Conservation (phyloP, 1,284 basidiomycete genomes). For the Gomphus sp. region DNA sequence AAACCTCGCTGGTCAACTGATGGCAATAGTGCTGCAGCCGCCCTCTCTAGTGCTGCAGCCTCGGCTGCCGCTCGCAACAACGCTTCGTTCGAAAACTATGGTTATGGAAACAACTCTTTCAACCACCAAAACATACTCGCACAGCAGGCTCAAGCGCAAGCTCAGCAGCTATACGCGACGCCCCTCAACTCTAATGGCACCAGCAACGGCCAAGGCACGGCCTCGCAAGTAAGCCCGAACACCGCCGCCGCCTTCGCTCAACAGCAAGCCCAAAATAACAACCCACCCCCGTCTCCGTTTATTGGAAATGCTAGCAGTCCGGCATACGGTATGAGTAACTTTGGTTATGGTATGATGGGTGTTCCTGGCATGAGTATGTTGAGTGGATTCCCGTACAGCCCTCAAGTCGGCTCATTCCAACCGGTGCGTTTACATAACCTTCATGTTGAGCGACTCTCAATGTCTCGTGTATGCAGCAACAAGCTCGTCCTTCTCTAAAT, state of each 20-base stretch:
- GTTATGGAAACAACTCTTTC: conserved; percentile 66
- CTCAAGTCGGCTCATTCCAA: conserved; percentile 57
- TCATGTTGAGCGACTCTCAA: neutral
- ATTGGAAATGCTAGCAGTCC: conserved; percentile 13
- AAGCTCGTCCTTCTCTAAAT: conserved; percentile 54
- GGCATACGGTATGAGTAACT: conserved; percentile 42
- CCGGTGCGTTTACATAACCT: conserved; percentile 34
- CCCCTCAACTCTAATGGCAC: conserved; percentile 41
- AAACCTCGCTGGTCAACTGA: conserved; percentile 72
- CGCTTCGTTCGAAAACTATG: conserved; percentile 75
- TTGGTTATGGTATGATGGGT: conserved; percentile 60
- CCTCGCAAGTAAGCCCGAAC: conserved; percentile 61
- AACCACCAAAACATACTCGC: conserved; percentile 42
- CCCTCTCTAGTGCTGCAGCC: conserved; percentile 28
- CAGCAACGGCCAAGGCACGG: conserved; percentile 25
- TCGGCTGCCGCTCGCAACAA: conserved; percentile 31
- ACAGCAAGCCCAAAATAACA: conserved; percentile 24
- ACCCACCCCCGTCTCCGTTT: conserved; percentile 2
- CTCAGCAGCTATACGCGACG: conserved; percentile 57
- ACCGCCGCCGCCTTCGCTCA: conserved; percentile 34
- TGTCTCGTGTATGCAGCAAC: conserved; percentile 14
- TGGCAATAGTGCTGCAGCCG: conserved; percentile 31
- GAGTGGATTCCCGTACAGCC: conserved; percentile 56
- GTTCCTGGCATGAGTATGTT: conserved; percentile 60
- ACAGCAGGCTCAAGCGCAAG: conserved; percentile 35